Evolutionary conservation across 2,329 filamentous ascomycete genomes (phyloP).

Genomic region (Diaporthe citrichinensis): DNA sequence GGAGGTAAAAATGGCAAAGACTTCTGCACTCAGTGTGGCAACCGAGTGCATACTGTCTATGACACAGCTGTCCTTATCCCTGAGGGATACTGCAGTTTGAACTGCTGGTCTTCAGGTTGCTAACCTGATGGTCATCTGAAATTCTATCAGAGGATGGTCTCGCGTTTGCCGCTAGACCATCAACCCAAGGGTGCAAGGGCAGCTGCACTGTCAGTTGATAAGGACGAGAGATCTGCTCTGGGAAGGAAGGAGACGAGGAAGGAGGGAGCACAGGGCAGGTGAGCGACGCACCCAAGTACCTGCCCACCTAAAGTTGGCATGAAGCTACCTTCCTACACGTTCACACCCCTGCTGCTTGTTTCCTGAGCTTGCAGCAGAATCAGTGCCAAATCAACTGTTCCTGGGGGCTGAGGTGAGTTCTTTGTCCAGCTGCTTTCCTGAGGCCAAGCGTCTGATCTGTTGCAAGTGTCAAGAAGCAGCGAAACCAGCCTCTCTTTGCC

Average conservation of each 20-base stretch:
- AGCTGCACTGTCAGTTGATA: neutral
- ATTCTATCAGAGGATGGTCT: neutral
- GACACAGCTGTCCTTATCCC: neutral
- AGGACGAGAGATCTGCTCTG: neutral
- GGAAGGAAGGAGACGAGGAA: neutral
- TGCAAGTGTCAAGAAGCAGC: neutral
- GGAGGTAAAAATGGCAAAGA: neutral
- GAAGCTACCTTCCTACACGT: neutral
- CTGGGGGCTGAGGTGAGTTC: neutral
- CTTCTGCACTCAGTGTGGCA: neutral
- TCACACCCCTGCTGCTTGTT: too few species aligned
- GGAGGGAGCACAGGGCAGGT: neutral
- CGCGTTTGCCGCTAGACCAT: neutral
- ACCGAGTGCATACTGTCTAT: slow-evolving; percentile 4
- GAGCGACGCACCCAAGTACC: neutral
- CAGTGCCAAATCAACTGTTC: neutral
- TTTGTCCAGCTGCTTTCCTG: too few species aligned
- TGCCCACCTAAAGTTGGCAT: neutral
- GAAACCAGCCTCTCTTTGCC: neutral
- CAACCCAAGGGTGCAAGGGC: neutral
- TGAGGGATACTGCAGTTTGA: neutral
- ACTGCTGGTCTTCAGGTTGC: neutral
- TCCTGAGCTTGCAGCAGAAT: neutral
- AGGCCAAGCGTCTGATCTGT: neutral
- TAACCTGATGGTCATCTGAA: neutral